A percentile compares a stretch with the other conserved stretches of the same genome.
Conservation (phyloP, 2,329 filamentous ascomycete genomes). For the Xylariaceae sp. region DNA sequence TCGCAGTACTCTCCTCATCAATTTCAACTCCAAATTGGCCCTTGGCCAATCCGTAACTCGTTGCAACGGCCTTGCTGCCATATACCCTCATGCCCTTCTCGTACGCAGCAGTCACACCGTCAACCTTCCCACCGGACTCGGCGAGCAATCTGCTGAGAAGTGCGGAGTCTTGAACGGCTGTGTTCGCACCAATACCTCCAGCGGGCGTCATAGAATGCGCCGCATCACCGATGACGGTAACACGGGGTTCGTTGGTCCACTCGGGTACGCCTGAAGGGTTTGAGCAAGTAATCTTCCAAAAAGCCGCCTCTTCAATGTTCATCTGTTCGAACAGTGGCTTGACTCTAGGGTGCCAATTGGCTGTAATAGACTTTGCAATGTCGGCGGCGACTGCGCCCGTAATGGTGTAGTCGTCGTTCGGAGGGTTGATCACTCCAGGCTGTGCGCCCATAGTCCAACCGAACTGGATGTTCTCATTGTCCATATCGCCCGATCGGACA, state of each 20-base stretch:
- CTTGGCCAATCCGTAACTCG: conserved; percentile 49
- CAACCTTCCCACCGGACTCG: conserved; percentile 50
- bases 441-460: conserved; percentile 61
- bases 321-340: conserved; percentile 57
- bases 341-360: conserved; percentile 53
- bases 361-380: conserved; percentile 52
- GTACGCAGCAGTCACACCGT: conserved; percentile 53
- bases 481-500: conserved; percentile 55
- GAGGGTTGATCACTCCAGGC: conserved; percentile 53
- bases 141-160: conserved; percentile 48
- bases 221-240: conserved; percentile 57
- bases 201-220: conserved; percentile 57
- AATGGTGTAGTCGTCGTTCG: conserved; percentile 57
- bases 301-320: conserved; percentile 53
- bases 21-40: conserved; percentile 40
- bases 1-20: conserved; percentile 17
- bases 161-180: conserved; percentile 52
- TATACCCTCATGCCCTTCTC: conserved; percentile 61
- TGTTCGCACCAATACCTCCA: conserved; percentile 54
- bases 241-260: conserved; percentile 55
- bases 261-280: conserved; percentile 55
- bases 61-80: conserved; percentile 50
- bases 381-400: conserved; percentile 53
- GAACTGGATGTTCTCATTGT: conserved; percentile 53
- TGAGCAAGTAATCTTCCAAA: conserved; percentile 65